These are phyloP conservation scores for Entomortierella beljakovae DNA, from an alignment of 192 early-diverging fungal genomes.

Conservation along the genomic window DNA sequence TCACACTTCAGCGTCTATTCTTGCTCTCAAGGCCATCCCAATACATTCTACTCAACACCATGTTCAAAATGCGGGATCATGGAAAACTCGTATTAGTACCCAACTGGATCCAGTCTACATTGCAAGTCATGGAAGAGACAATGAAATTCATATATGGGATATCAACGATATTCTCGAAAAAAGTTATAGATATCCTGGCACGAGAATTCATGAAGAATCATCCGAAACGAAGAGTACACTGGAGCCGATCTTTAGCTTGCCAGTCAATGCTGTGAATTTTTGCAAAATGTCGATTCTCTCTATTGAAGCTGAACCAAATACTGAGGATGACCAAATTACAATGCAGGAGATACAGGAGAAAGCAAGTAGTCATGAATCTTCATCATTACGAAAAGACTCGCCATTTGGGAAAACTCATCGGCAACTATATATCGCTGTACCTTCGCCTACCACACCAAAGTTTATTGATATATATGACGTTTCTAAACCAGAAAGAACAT, in stretches of 20 bases:
- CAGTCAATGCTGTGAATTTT: constrained; percentile 56
- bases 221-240: background rate
- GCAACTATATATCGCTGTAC: constrained; percentile 40
- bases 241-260: constrained; percentile 28
- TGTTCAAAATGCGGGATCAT: background rate
- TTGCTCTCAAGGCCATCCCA: constrained; percentile 16
- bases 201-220: background rate
- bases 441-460: constrained; percentile 20
- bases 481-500: constrained; percentile 38
- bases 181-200: background rate
- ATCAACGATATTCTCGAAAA: constrained; percentile 22
- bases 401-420: constrained; percentile 7
- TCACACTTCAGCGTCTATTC: constrained; percentile 25
- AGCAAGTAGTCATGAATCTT: background rate
- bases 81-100: background rate
- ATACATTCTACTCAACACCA: constrained; percentile 5
- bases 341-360: background rate
- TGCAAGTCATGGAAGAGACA: constrained; percentile 55
- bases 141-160: constrained; percentile 55
- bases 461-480: constrained; percentile 48
- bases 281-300: constrained; percentile 45
- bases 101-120: constrained; percentile 8
- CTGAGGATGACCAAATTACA: background rate
- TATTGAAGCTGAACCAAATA: constrained; percentile 5
- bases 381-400: background rate